Evolutionary conservation across 257 asterid species (phyloP), one percentile per base, ranked within the genome.

Genomic region (Nicotiana attenuata): DNA sequence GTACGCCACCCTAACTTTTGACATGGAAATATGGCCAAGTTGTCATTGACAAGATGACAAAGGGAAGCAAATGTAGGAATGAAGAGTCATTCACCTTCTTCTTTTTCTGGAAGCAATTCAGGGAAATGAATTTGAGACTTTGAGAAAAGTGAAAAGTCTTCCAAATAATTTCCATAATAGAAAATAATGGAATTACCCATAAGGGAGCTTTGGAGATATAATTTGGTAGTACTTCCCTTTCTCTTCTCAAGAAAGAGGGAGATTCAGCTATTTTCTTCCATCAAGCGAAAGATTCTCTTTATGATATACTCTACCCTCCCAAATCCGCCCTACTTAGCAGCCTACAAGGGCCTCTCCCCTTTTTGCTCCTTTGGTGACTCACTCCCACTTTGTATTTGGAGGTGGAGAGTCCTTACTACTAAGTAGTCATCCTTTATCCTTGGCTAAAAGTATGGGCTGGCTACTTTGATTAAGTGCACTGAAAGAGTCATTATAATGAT

Each of bases 1-100:
- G 92, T 94, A 89, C 82, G 50, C 63, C 20, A 61, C 78, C 80
- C 38, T 60, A 33, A n/a, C 65, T 55, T 85, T 80, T 26, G 52
- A 50, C 5, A 47, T 75, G 26, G 22, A 50, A 50, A 24, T 15
- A 75, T 75, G 45, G 26, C 45, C 52, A 75, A 24, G 63, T 75
- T 47, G 15, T 73, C 41, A 50, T 24, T 24, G 61, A 15, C 8
- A 50, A 50, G 63, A 47, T 73, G 63, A 47, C 26, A 22, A 22
- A 50, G 79, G 4, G 79, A 50, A 73, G 63, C 35, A 73, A 73
- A 47, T 47, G 61, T 26, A 50, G 79, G 55, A 75, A 50, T 14
- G 16, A 24, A 26, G 79, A 75, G 38, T 33, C 55, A 50, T 28
- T 47, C 20, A 4, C 52, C 26, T 50, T 1, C 63, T 47, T 75